Percentiles rank a stretch among this genome's conserved stretches.
Conservation (phyloP, 192 early-diverging fungal species). For the Coemansia sp. region DNA sequence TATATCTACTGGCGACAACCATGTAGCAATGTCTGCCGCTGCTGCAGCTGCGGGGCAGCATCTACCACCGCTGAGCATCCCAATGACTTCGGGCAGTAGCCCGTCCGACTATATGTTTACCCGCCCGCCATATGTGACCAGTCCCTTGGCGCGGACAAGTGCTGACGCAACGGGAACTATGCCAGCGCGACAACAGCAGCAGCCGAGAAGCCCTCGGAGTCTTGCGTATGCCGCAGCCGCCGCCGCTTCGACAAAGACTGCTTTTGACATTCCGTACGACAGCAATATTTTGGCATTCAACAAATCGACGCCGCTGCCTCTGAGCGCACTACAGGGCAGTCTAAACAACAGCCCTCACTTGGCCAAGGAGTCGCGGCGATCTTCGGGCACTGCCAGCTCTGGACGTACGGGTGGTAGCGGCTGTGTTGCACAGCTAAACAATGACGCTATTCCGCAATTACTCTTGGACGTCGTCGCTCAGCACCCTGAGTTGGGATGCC, state of each 20-base stretch:
- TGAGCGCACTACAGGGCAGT: slow-evolving; percentile 23
- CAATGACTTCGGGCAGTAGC: not conserved
- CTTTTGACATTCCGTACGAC: slow-evolving; percentile 6
- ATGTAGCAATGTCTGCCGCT: not conserved
- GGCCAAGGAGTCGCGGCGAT: slow-evolving; percentile 11
- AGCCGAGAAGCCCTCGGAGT: not conserved
- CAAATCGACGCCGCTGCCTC: slow-evolving; percentile 11
- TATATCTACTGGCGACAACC: not conserved
- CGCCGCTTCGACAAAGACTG: not conserved
- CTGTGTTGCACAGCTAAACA: slow-evolving; percentile 49
- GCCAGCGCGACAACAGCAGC: not conserved
- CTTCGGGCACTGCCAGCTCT: slow-evolving; percentile 13
- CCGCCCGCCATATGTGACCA: not conserved
- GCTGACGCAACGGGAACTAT: not conserved
- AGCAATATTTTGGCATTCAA: not conserved
- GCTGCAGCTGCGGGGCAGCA: not conserved
- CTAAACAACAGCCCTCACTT: slow-evolving; percentile 12
- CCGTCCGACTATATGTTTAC: not conserved
- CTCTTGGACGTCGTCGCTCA: slow-evolving; percentile 37
- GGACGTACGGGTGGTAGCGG: slow-evolving; percentile 8
- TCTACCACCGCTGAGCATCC: not conserved
- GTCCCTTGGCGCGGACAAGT: not conserved
- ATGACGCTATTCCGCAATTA: slow-evolving; percentile 45
- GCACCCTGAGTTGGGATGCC: slow-evolving; percentile 51
- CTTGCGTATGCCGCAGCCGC: not conserved